Base-by-base conservation (phyloP, 805 yeast species). In the Suhomyces sp. region DNA sequence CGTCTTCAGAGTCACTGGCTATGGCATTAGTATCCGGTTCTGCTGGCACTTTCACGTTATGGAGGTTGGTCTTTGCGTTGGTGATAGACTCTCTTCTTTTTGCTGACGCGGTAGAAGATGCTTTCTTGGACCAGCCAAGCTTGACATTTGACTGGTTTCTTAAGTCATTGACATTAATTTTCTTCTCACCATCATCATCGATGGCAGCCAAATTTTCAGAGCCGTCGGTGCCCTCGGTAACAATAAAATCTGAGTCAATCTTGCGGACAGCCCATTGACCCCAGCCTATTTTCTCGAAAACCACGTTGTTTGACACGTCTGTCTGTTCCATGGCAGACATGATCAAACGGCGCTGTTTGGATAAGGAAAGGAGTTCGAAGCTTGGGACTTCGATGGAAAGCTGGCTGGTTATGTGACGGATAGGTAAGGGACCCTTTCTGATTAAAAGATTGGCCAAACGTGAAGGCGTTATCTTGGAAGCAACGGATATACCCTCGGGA, bases 241-340 rank as follows among this genome's bases (percentile, higher is more conserved):
- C 56, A 58, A 69, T 49, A 50, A 50, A 56, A 58, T 74, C 66
- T 19, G 60, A 71, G 54, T 59, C 72, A 49, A 51, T 77, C 31
- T 67, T 63, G 48, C 79, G 73, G 3, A 90, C 95, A 16, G 84
- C 84, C 98, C 98, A 90, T 58, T 90, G 95, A 40, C 98, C 98
- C 98, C 98, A 90, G 15, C 97, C 96, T 20, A 90, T 88, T 63
- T 90, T 90, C 53, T 88, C 95, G 63, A 90, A 90, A 11, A 83
- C 76, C 27, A 84, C 81, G 39, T 74, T 72, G 37, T 77, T 81
- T 26, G 58, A 66, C 1, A 70, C 47, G 50, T 79, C 86, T 7
- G 85, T 83, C 44, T 77, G 74, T 48, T 88, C 96, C 62, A 90
- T 74, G 25, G 90, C 93, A 10, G 88, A 79, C 82, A 90, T 90